These are phyloP conservation scores for Syncephalastrum sp. DNA, from an alignment of 371 early-diverging fungal genomes.

Conservation along the genomic window DNA sequence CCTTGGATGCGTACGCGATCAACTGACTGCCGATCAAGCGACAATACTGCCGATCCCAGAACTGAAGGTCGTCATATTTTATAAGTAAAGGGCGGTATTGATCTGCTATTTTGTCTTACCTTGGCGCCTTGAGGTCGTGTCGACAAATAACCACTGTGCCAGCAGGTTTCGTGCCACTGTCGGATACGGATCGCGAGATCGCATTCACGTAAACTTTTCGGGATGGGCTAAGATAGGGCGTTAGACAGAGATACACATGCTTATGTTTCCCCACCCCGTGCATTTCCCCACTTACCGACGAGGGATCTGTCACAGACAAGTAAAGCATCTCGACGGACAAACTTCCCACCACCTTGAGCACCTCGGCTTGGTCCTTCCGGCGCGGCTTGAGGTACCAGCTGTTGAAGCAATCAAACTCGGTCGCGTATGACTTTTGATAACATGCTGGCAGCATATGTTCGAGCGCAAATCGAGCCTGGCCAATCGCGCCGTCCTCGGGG, in stretches of 20 bases:
- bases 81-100: not conserved
- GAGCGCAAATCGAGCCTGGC: conserved; percentile 41
- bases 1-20: conserved; percentile 39
- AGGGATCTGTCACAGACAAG: conserved; percentile 25
- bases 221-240: conserved; percentile 26
- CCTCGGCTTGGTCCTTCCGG: conserved; percentile 24
- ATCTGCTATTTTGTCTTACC: conserved; percentile 17
- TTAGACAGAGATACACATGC: not conserved
- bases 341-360: conserved; percentile 26
- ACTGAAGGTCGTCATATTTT: conserved; percentile 17
- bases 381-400: conserved; percentile 33
- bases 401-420: conserved; percentile 47
- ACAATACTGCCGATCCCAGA: conserved; percentile 41
- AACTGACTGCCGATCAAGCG: conserved; percentile 41
- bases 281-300: conserved; percentile 11
- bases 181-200: conserved; percentile 41
- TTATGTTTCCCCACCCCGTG: not conserved
- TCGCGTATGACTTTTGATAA: conserved; percentile 30
- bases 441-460: conserved; percentile 44
- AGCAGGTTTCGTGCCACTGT: conserved; percentile 44
- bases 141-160: conserved; percentile 36
- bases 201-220: conserved; percentile 42
- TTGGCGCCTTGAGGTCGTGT: conserved; percentile 27
- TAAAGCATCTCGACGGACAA: conserved; percentile 31
- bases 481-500: conserved; percentile 45